Percentiles rank a stretch among this genome's conserved stretches.
These are phyloP conservation scores for Biancaea sappan DNA, from an alignment of 306 rosid species.

Conservation along the genomic window DNA sequence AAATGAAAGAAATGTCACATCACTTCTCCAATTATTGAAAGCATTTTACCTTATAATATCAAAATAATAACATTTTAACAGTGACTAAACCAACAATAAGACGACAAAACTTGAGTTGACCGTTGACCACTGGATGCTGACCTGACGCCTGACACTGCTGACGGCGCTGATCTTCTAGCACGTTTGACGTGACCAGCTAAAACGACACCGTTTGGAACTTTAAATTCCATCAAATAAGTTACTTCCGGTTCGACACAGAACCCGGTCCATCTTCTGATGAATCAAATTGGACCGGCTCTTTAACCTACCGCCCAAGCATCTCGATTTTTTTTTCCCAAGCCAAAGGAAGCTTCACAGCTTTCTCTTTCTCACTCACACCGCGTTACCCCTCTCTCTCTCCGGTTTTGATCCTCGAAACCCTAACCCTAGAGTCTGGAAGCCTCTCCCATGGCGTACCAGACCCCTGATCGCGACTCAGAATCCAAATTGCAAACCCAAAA, in stretches of 20 bases:
- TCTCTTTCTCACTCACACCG: not conserved
- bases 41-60: too few species aligned
- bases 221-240: not conserved
- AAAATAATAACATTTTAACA: not conserved
- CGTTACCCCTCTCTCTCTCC: not conserved
- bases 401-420: constrained; percentile 32
- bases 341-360: not conserved
- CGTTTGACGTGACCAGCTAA: not conserved
- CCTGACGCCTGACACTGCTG: not conserved
- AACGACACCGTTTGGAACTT: not conserved
- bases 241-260: not conserved
- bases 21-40: too few species aligned
- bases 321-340: not conserved
- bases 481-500: constrained; percentile 43
- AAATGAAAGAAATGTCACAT: too few species aligned
- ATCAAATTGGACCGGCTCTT: not conserved
- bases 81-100: not conserved
- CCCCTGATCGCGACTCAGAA: constrained; percentile 57
- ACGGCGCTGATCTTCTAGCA: not conserved
- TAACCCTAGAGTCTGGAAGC: constrained; percentile 41
- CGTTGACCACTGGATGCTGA: not conserved
- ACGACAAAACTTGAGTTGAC: not conserved
- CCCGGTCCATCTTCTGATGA: not conserved
- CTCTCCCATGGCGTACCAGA: constrained; percentile 57
- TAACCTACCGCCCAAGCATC: not conserved